Conservation (phyloP, 177 flowering plant genomes). For the Vitis hybrid region DNA sequence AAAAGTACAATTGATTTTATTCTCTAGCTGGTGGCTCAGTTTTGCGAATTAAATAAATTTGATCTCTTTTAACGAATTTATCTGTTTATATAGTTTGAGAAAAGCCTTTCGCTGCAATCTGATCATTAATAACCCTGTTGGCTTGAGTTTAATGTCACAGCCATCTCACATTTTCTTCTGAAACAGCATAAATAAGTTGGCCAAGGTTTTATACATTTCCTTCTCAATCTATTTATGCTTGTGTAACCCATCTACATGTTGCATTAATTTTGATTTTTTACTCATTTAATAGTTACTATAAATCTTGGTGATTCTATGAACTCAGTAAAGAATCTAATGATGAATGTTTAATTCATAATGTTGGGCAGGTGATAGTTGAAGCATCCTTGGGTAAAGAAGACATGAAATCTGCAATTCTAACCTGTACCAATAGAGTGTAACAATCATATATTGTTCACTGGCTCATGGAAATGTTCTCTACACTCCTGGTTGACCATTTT, state of each 20-base stretch:
- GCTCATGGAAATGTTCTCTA: not conserved
- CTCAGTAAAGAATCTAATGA: not conserved
- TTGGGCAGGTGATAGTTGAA: constrained; percentile 62
- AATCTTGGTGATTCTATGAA: not conserved
- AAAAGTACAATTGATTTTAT: not conserved
- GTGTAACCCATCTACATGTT: not conserved
- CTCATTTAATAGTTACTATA: not conserved
- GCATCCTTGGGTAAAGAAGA: constrained; percentile 76
- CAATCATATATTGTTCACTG: constrained; percentile 17
- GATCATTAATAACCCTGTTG: not conserved
- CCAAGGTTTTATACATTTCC: not conserved
- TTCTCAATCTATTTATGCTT: not conserved
- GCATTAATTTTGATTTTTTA: not conserved
- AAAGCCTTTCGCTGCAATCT: not conserved
- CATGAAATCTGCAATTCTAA: constrained; percentile 72
- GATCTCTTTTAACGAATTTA: not conserved
- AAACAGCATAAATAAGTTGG: not conserved
- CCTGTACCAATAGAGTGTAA: constrained; percentile 76
- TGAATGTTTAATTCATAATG: not conserved
- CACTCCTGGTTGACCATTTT: not conserved
- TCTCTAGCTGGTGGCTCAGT: not conserved
- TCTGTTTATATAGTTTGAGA: not conserved
- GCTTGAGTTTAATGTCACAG: not conserved
- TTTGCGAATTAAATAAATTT: not conserved
- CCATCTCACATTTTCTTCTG: not conserved